Evolutionary conservation across 2,329 filamentous ascomycete species (phyloP).

Genomic region (Trichoderma atroviride): DNA sequence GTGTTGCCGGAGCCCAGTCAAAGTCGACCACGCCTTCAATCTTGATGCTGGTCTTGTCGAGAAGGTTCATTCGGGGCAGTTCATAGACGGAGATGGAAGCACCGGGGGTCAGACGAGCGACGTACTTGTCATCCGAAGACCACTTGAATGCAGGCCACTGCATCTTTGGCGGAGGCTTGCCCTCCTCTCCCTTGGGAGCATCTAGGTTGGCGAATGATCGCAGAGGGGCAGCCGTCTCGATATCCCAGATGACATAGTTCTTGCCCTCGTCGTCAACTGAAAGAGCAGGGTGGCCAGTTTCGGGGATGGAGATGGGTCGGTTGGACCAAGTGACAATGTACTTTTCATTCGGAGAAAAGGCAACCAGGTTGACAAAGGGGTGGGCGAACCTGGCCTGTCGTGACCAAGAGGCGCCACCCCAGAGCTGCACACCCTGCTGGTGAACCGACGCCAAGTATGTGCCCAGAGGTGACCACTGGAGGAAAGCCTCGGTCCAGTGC

Average conservation of each 20-base stretch:
- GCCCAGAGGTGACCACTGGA: constrained; percentile 95
- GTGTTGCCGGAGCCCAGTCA: constrained; percentile 89
- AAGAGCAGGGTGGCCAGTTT: constrained; percentile 80
- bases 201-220: constrained; percentile 94
- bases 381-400: constrained; percentile 93
- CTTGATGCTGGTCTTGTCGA: constrained; percentile 92
- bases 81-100: constrained; percentile 92
- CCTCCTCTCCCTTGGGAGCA: constrained; percentile 59
- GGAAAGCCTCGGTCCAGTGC: constrained; percentile 97
- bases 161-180: constrained; percentile 78
- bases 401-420: constrained; percentile 88
- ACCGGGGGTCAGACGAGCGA: constrained; percentile 85
- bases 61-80: constrained; percentile 81
- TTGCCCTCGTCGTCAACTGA: constrained; percentile 95
- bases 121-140: constrained; percentile 96
- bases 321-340: constrained; percentile 98
- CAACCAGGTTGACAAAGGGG: constrained; percentile 91
- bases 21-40: constrained; percentile 97
- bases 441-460: constrained; percentile 95
- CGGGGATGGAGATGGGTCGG: constrained; percentile 87
- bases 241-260: constrained; percentile 99
- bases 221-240: constrained; percentile 84
- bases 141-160: constrained; percentile 99
- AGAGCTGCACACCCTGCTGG: constrained; percentile 93
- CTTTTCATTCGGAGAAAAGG: constrained; percentile 91